Percentiles rank a stretch among this genome's conserved stretches.
Conservation (phyloP, 2,329 filamentous ascomycete genomes). For the Fusarium albosuccineum region DNA sequence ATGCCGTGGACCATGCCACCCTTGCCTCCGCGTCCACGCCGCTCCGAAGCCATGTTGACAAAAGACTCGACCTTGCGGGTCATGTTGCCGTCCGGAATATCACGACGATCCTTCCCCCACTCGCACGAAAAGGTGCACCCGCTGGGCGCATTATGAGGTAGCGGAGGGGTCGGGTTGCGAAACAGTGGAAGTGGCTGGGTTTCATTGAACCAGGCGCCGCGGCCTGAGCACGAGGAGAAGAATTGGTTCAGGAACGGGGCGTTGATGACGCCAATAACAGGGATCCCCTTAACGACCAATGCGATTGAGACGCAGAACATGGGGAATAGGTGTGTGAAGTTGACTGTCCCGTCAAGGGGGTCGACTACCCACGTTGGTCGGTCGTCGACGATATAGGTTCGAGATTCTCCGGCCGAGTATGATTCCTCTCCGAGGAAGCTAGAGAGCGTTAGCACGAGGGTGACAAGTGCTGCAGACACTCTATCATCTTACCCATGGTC, state of each 20-base stretch:
- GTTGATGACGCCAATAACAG: constrained; percentile 78
- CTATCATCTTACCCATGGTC: constrained; percentile 68
- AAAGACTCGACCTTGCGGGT: constrained; percentile 80
- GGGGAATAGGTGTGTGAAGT: constrained; percentile 84
- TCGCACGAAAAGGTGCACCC: constrained; percentile 81
- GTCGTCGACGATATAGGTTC: constrained; percentile 74
- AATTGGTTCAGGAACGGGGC: constrained; percentile 77
- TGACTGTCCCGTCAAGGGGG: constrained; percentile 83
- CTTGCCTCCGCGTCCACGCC: constrained; percentile 71
- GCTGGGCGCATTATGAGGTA: constrained; percentile 74
- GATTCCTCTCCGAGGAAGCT: constrained; percentile 84
- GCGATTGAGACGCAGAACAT: constrained; percentile 87
- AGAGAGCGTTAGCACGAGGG: constrained; percentile 9
- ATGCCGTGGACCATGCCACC: constrained; percentile 86
- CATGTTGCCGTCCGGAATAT: constrained; percentile 75
- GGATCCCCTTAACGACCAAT: constrained; percentile 70
- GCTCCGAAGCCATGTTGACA: constrained; percentile 78
- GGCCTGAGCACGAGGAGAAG: constrained; percentile 75
- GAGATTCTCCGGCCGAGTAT: constrained; percentile 76
- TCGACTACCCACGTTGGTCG: constrained; percentile 82
- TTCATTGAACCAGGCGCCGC: constrained; percentile 78
- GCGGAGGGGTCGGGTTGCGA: constrained; percentile 70
- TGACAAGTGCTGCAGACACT: background rate
- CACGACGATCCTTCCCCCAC: constrained; percentile 83
- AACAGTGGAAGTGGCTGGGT: constrained; percentile 73